These are phyloP conservation scores for Pyrenochaeta sp. DNA, from an alignment of 2,329 filamentous ascomycete genomes.

Conservation along the genomic window DNA sequence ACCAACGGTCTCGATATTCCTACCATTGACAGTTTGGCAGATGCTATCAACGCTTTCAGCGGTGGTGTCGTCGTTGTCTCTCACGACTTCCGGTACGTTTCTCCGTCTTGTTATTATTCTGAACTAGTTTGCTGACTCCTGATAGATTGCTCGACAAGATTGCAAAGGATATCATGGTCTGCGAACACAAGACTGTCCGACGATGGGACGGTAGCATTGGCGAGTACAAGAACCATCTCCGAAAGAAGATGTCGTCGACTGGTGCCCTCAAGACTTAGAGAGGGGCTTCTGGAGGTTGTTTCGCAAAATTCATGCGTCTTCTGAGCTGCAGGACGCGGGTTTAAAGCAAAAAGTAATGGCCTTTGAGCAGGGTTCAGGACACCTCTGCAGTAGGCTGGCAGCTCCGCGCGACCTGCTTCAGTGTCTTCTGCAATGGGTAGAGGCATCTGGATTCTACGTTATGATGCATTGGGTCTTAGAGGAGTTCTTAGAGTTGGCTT, in stretches of 20 bases:
- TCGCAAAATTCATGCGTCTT: slow-evolving; percentile 38
- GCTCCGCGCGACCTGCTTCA: slow-evolving; percentile 46
- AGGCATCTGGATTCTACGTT: slow-evolving; percentile 46
- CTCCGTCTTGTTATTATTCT: neutral
- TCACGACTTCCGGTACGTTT: slow-evolving; percentile 93
- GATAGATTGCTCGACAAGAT: slow-evolving; percentile 95
- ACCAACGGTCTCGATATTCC: slow-evolving; percentile 99
- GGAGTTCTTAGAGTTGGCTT: slow-evolving; percentile 49
- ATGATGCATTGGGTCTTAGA: slow-evolving; percentile 51
- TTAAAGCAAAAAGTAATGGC: slow-evolving; percentile 40
- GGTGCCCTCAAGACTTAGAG: slow-evolving; percentile 75
- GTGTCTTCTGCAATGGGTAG: slow-evolving; percentile 37
- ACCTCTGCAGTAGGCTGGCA: slow-evolving; percentile 44
- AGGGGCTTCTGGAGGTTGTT: slow-evolving; percentile 7
- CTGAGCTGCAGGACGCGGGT: slow-evolving; percentile 33
- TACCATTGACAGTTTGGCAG: slow-evolving; percentile 95
- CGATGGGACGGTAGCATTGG: slow-evolving; percentile 89
- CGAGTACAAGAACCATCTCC: slow-evolving; percentile 97
- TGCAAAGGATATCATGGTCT: slow-evolving; percentile 99
- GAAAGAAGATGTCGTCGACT: slow-evolving; percentile 95
- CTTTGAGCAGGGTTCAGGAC: slow-evolving; percentile 40
- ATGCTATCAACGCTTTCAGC: slow-evolving; percentile 95
- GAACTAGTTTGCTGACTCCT: slow-evolving; percentile 44
- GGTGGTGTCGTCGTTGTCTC: slow-evolving; percentile 98
- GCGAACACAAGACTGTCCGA: slow-evolving; percentile 94